Evolutionary conservation across 106 monocot species (phyloP).

Genomic region (Acorus gramineus): DNA sequence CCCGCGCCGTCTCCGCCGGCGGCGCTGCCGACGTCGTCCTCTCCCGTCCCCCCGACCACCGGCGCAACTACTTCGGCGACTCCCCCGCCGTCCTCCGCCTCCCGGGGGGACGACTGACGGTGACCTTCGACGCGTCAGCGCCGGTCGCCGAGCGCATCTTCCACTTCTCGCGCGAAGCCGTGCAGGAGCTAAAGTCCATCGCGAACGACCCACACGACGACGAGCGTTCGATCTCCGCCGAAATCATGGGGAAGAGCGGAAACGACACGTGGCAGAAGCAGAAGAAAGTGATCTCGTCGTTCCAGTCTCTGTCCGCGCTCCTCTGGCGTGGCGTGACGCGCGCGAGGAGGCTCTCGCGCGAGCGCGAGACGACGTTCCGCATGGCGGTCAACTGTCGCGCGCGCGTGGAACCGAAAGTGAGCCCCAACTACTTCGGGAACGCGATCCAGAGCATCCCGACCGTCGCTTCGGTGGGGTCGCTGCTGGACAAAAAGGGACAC

Average conservation of each 20-base stretch:
- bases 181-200: slow-evolving; percentile 44
- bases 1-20: slow-evolving; percentile 25
- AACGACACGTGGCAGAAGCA: slow-evolving; percentile 15
- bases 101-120: slow-evolving; percentile 27
- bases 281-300: slow-evolving; percentile 43
- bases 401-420: slow-evolving; percentile 43
- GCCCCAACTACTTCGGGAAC: slow-evolving; percentile 76
- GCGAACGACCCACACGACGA: slow-evolving; percentile 18
- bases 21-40: not conserved
- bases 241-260: slow-evolving; percentile 26
- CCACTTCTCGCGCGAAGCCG: slow-evolving; percentile 37
- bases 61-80: slow-evolving; percentile 62
- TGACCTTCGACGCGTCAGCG: slow-evolving; percentile 38
- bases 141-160: slow-evolving; percentile 67
- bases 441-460: slow-evolving; percentile 83
- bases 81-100: slow-evolving; percentile 56
- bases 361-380: slow-evolving; percentile 35
- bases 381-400: slow-evolving; percentile 92
- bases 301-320: slow-evolving; percentile 78
- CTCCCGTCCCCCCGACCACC: slow-evolving; percentile 40
- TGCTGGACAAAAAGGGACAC: slow-evolving; percentile 26
- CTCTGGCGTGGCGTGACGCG: slow-evolving; percentile 74
- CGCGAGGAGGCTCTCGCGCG: slow-evolving; percentile 35
- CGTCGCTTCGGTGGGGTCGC: slow-evolving; percentile 40
- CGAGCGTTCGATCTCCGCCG: not conserved